Evolutionary conservation across 2,329 filamentous ascomycete species (phyloP), one percentile per base, ranked within the genome.

Genomic region (Trichoderma gracile): DNA sequence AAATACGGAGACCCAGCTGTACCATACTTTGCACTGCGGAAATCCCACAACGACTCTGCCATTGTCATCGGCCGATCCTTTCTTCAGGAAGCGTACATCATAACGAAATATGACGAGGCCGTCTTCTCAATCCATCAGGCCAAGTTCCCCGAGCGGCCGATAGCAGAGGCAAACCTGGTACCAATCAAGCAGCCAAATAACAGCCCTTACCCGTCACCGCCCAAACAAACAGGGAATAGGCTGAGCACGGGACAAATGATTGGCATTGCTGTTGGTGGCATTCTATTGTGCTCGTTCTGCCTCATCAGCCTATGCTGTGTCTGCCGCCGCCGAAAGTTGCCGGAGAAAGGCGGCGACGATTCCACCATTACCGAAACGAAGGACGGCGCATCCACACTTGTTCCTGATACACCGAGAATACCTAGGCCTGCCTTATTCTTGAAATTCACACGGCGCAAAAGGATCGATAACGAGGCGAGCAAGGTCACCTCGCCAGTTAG

Each of bases 21-120:
- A 10, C 83, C 81, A 12, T 92, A 91, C 71, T 91, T 92, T 65
- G 88, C 89, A 3, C 78, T 92, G 58, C 82, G 85, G 69, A 83
- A 83, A 65, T 78, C 84, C 12, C 71, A 80, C 21, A 80, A 83
- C 64, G 80, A 81, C 42, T 79, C 78, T 15, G 81, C 86, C 67
- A 83, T 85, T 73, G 83, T 88, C 14, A 81, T 92, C 42, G 89
- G 89, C 8, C 82, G 88, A 40, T 83, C 85, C 0, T 91, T 92
- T 68, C 76, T 92, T 61, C 89, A 92, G 72, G 89, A 92, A 74
- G 83, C 88, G 2, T 87, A 87, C 66, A 73, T 87, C 6, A 79
- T 85, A 38, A 84, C 81, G 27, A 81, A 81, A 67, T 87, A 86
- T 69, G 85, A 87, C 66, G 78, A 78, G 42, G 77, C 74, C 17